Conservation (phyloP, 73 alveolate species). For the Uronychia binucleata region DNA sequence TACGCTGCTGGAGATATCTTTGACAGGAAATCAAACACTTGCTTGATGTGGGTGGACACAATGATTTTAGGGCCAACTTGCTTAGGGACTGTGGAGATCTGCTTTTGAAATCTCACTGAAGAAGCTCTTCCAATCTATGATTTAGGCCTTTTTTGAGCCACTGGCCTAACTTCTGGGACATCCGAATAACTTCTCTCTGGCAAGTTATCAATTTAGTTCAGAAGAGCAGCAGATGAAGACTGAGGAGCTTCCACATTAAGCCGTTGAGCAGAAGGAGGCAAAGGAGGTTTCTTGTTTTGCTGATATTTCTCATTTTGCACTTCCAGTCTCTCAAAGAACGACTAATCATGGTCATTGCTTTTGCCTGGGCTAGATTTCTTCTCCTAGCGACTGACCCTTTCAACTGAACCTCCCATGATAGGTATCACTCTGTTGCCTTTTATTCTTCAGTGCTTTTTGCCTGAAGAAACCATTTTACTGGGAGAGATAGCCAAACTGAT, state of each 20-base stretch:
- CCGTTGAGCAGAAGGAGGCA: too few relatives aligned
- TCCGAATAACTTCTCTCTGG: too few relatives aligned
- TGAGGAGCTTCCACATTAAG: too few relatives aligned
- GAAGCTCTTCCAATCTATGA: too few relatives aligned
- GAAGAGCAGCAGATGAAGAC: too few relatives aligned
- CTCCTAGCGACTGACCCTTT: not conserved
- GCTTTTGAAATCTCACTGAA: too few relatives aligned
- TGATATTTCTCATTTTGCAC: not conserved
- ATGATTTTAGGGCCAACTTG: not conserved
- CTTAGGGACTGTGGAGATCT: not conserved
- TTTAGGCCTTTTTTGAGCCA: too few relatives aligned
- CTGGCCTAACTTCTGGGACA: too few relatives aligned
- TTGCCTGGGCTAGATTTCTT: not conserved
- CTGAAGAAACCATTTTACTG: not conserved
- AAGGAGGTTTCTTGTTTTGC: too few relatives aligned
- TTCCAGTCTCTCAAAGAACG: not conserved
- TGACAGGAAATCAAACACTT: not conserved
- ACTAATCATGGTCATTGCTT: too few relatives aligned
- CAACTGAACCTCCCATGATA: not conserved
- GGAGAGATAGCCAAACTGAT: not conserved
- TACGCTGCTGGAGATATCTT: too few relatives aligned
- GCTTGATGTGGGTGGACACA: not conserved
- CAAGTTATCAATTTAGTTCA: too few relatives aligned
- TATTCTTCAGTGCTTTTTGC: not conserved
- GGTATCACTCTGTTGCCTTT: not conserved